A percentile compares a stretch with the other conserved stretches of the same genome.
phyloP scores from a whole-genome alignment of 177 flowering plant genomes.

The Vitis hybrid region DNA sequence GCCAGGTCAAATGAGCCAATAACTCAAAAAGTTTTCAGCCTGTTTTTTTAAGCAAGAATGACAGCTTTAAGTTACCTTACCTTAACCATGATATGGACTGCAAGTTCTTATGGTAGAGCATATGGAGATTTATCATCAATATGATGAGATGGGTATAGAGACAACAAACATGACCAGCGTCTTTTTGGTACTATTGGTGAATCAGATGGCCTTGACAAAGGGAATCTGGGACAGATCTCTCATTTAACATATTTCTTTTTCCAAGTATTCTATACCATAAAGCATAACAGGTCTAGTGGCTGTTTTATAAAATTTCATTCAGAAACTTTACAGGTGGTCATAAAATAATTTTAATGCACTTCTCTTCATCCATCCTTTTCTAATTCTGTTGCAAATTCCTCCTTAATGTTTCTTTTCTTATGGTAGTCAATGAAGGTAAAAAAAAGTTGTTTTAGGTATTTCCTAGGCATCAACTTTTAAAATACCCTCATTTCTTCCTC shows the following conservation, averaged over 20 bases:
- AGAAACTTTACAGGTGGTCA: background rate
- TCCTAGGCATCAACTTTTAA: background rate
- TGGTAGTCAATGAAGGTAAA: background rate
- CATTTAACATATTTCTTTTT: too few relatives aligned
- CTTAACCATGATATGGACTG: background rate
- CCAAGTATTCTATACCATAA: too few relatives aligned
- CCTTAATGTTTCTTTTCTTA: too few relatives aligned
- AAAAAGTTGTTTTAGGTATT: background rate
- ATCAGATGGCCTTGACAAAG: too few relatives aligned
- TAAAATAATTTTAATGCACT: background rate
- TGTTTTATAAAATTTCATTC: too few relatives aligned
- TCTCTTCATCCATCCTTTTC: background rate
- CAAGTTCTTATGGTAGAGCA: background rate
- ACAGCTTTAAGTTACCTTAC: too few relatives aligned
- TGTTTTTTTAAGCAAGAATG: too few relatives aligned
- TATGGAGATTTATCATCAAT: slow-evolving; percentile 5
- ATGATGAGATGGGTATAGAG: slow-evolving; percentile 7
- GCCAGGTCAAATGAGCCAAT: too few relatives aligned
- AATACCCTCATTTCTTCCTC: background rate
- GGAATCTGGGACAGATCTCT: too few relatives aligned
- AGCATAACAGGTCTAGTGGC: too few relatives aligned
- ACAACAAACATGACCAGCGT: background rate
- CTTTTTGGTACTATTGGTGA: background rate
- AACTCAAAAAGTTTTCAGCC: too few relatives aligned
- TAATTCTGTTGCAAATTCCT: background rate